phyloP scores from a whole-genome alignment of 352 stramenopile species.

The Pythium dissimile region DNA sequence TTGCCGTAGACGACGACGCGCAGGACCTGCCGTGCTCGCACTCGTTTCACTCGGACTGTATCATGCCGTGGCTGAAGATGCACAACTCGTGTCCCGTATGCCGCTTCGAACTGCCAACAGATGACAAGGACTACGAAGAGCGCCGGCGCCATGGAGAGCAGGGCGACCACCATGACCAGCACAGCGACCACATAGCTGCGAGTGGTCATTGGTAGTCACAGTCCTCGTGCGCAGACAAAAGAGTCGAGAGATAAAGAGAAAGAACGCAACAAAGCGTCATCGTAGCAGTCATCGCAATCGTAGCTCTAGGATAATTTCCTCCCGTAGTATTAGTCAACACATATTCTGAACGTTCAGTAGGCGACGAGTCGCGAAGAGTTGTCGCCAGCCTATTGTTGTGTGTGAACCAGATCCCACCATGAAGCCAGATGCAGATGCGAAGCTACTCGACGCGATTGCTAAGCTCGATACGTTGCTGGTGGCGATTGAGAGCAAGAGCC shows the following conservation, averaged over 20 bases:
- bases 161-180: not conserved
- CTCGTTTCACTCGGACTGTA: constrained; percentile 82
- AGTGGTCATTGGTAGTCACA: constrained; percentile 1
- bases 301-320: not conserved
- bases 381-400: too few species aligned
- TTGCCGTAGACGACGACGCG: constrained; percentile 71
- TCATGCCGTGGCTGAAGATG: constrained; percentile 84
- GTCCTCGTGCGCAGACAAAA: too few species aligned
- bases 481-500: constrained; percentile 28
- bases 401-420: too few species aligned
- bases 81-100: constrained; percentile 88
- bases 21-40: constrained; percentile 74
- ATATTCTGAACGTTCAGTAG: too few species aligned
- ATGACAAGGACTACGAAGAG: constrained; percentile 78
- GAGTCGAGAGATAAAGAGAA: not conserved
- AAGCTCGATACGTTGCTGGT: constrained; percentile 20
- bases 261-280: not conserved
- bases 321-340: not conserved
- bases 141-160: constrained; percentile 31
- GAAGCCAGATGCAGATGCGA: constrained; percentile 3
- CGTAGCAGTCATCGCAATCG: not conserved
- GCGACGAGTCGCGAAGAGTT: too few species aligned
- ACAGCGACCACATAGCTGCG: not conserved
- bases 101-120: constrained; percentile 78
- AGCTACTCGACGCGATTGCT: constrained; percentile 8